Percentiles rank a stretch among this genome's conserved stretches.
Conservation (phyloP, 1,284 basidiomycete species). For the Melampsora larici-populina region DNA sequence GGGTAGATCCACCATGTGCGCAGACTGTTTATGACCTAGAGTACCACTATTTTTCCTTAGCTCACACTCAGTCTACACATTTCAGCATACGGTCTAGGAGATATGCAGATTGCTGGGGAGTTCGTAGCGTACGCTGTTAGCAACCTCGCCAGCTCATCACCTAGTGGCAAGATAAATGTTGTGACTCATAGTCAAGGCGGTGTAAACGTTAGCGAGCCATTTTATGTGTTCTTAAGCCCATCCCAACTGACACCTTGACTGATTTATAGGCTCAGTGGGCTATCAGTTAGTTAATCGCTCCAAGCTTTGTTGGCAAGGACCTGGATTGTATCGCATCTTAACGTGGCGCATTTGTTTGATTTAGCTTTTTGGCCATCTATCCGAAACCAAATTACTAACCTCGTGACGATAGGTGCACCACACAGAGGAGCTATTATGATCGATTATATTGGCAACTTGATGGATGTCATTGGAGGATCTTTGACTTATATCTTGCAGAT, state of each 20-base stretch:
- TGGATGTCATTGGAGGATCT: neutral
- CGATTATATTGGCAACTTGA: neutral
- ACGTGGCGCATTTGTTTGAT: neutral
- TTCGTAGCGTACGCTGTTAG: conserved; percentile 52
- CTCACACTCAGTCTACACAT: neutral
- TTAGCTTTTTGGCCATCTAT: neutral
- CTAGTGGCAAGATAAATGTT: conserved; percentile 50
- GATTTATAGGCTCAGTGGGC: neutral
- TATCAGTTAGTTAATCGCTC: neutral
- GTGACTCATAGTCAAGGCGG: conserved; percentile 53
- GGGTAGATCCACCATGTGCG: conserved; percentile 49
- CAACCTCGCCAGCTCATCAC: conserved; percentile 47
- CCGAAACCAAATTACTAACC: neutral
- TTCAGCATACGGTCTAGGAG: conserved; percentile 45
- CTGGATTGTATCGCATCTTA: too few species aligned
- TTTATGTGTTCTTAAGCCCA: too few species aligned
- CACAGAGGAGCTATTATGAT: neutral
- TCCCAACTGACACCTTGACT: too few species aligned
- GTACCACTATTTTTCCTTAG: neutral
- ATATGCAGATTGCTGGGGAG: conserved; percentile 51
- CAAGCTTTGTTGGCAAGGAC: neutral
- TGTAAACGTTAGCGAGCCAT: neutral
- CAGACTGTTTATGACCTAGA: neutral
- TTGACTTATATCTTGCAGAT: neutral
- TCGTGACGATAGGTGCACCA: neutral